Percentiles rank a stretch among this genome's conserved stretches.
These are phyloP conservation scores for Rhodotorula toruloides DNA, from an alignment of 768 basidiomycete species.

Conservation along the genomic window DNA sequence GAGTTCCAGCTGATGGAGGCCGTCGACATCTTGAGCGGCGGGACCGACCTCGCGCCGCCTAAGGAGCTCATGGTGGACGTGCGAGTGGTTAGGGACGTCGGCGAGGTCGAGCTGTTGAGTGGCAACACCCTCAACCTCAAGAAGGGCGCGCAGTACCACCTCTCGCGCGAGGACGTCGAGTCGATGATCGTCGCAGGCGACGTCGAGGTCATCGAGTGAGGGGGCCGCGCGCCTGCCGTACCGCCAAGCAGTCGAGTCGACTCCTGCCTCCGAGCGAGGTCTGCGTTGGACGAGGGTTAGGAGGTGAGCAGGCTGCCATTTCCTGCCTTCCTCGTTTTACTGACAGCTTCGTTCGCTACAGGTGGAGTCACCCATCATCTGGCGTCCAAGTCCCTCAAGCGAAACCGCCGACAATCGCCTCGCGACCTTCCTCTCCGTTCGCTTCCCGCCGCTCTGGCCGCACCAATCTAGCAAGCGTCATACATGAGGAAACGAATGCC, in stretches of 20 bases:
- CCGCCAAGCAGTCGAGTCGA: neutral
- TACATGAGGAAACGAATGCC: too few species aligned
- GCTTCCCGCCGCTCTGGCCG: too few species aligned
- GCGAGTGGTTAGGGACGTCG: conserved; percentile 79
- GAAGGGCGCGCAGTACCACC: conserved; percentile 83
- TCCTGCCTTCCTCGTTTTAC: too few species aligned
- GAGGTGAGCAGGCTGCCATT: too few species aligned
- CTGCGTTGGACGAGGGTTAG: neutral
- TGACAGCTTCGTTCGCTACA: too few species aligned
- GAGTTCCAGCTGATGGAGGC: conserved; percentile 48
- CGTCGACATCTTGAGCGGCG: conserved; percentile 56
- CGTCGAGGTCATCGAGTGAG: conserved; percentile 66
- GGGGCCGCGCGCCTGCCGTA: neutral
- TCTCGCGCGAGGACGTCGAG: conserved; percentile 82
- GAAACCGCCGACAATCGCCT: too few species aligned
- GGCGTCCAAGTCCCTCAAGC: too few species aligned
- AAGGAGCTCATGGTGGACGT: conserved; percentile 85
- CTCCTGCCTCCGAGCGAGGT: neutral
- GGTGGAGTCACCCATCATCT: too few species aligned
- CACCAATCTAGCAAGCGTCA: too few species aligned
- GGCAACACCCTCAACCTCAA: conserved; percentile 78
- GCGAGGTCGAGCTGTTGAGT: conserved; percentile 82
- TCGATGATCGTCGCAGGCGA: conserved; percentile 90
- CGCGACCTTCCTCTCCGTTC: too few species aligned
- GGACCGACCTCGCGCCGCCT: conserved; percentile 54